These are phyloP conservation scores for Fonsecaea nubica DNA, from an alignment of 2,329 filamentous ascomycete genomes.

Conservation along the genomic window DNA sequence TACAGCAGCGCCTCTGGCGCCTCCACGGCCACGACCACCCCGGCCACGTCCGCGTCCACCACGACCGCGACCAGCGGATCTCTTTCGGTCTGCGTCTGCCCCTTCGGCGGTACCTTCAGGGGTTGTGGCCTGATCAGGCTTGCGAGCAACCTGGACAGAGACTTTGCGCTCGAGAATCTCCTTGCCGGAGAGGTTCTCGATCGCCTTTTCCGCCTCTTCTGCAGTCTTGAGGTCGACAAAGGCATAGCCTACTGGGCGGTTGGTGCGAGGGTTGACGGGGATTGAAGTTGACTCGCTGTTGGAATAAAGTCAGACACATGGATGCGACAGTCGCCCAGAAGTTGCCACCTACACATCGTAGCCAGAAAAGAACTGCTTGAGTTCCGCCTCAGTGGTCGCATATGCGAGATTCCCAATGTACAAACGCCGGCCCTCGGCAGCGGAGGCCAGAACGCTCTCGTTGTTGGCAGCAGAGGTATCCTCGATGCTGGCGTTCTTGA, in stretches of 20 bases:
- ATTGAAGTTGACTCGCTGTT: slow-evolving; percentile 96
- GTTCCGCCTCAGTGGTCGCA: slow-evolving; percentile 99
- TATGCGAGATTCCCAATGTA: slow-evolving; percentile 99
- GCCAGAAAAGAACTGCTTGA: slow-evolving; percentile 99
- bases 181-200: slow-evolving; percentile 93
- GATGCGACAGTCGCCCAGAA: slow-evolving; percentile 36
- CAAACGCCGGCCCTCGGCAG: slow-evolving; percentile 95
- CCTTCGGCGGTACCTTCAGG: slow-evolving; percentile 74
- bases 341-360: slow-evolving; percentile 88
- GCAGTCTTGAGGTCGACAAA: slow-evolving; percentile 98
- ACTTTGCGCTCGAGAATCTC: slow-evolving; percentile 99
- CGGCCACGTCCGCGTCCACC: slow-evolving; percentile 67
- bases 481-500: slow-evolving; percentile 70
- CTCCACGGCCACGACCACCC: slow-evolving; percentile 70
- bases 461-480: slow-evolving; percentile 72
- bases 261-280: slow-evolving; percentile 98
- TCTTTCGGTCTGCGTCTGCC: slow-evolving; percentile 64
- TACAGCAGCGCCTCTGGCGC: slow-evolving; percentile 31
- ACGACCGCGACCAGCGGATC: slow-evolving; percentile 64
- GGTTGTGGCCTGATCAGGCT: slow-evolving; percentile 87
- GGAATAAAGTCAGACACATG: slow-evolving; percentile 16
- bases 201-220: slow-evolving; percentile 92
- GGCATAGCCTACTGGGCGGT: slow-evolving; percentile 96
- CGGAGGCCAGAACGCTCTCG: slow-evolving; percentile 93
- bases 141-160: slow-evolving; percentile 96